Base-by-base conservation (phyloP, 495 filamentous ascomycete species). In the Terfezia boudieri region DNA sequence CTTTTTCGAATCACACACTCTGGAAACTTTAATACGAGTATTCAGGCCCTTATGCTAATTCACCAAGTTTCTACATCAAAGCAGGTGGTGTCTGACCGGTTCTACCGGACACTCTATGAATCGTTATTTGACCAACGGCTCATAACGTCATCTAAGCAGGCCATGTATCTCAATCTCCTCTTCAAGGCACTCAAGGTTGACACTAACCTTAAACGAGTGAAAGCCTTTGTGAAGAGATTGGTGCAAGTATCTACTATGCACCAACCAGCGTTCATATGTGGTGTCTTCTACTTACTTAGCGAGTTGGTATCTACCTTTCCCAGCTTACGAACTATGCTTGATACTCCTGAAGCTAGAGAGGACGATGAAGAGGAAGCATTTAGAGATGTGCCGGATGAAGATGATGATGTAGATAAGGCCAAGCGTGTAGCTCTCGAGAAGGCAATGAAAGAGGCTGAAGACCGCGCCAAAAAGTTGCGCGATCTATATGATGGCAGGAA, bases 1-100 rank as follows among this genome's bases (percentile, higher is more conserved):
- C 71, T 98, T 36, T 98, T 95, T 73, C 76, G 77, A 59, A 88
- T 98, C 58, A 92, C 90, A 0, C 89, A 98, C 67, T 95, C 90
- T 0, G 86, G 90, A 11, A 98, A 96, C 65, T 96, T 98, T 73
- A 96, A 95, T 70, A 98, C 92, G 8, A 88, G 86, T 63, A 84
- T 98, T 35, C 90, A 96, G 67, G 90, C 90, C 37, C 71, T 98
- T 55, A 84, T 94, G 80, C 71, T 98, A 53, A 90, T 98, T 57
- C 90, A 95, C 65, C 92, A 96, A 66, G 75, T 98, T 35, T 82
- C 84, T 6, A 67, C 77, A n/a, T 76, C 83, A 8, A 86, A 92
- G 64, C 78, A 89, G 63, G 71, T 76, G 49, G 78, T 78, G 26
- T 76, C 80, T 8, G 92, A 98, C 59, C 78, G 92, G 48, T 96